Base-by-base conservation (phyloP, 768 basidiomycete species). In the Bullera alba region DNA sequence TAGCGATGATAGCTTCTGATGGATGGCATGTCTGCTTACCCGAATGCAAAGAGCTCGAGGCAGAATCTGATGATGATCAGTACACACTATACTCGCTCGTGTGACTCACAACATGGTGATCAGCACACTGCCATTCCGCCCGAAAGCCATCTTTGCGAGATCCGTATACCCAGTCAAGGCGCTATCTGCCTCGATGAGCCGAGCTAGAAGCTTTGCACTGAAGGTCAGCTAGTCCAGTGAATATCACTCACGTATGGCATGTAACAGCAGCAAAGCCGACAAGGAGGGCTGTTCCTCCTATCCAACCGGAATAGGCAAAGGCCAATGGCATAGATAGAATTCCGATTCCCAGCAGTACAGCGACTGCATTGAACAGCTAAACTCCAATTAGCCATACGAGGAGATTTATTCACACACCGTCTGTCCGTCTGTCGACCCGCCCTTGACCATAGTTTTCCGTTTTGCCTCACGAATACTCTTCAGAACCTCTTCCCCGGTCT, bases 301-400 rank as follows among this genome's bases (percentile, higher is more conserved):
- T 73, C 92, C 92, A 96, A 2, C 92, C 93, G 2, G 88, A 81
- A 61, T 87, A 88, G 0, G 90, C 82, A 62, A 95, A 93, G 0
- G 92, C 92, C 22, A 95, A 77, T 0, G 90, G 88, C 66, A 88
- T 83, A 12, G 87, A 87, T 16, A 92, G 78, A 77, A 93, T 83
- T 3, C 90, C 90, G 55, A 92, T 84, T 5, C 90, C 90, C 17
- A 90, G 76, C 10, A 93, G 75, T 28, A 91, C 85, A 14, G 87
- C 87, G 27, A 84, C 85, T 8, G 83, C 83, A 61, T 92, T 92
- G 73, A 90, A 90, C n/a, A 93, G 73, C 88, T 88, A 37, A 19
- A 25, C 19, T 38, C 10, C 23, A 28, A 27, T 28, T n/a, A 28
- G 26, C 8, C n/a, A 37, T 5, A 8, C n/a, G 6, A 14, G 6